phyloP scores from a whole-genome alignment of 179 eudicot species.

The Beta lomatogona region DNA sequence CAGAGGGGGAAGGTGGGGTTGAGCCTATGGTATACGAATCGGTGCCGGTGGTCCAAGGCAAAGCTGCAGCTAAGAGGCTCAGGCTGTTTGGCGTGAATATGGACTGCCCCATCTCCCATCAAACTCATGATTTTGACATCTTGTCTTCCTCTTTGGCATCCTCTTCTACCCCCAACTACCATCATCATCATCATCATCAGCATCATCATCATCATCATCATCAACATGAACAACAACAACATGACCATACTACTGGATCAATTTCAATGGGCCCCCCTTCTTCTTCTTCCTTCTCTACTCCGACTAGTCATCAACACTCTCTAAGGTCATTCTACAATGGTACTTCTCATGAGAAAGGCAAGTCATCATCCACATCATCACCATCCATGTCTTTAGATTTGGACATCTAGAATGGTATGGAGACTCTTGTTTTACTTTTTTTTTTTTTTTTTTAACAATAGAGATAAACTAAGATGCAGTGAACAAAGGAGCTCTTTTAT shows the following conservation, averaged over 20 bases:
- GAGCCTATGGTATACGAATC: slow-evolving; percentile 57
- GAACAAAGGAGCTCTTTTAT: not conserved
- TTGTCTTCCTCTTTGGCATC: slow-evolving; percentile 28
- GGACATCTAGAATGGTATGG: slow-evolving; percentile 27
- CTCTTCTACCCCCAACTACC: slow-evolving; percentile 15
- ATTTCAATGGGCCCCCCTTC: slow-evolving; percentile 9
- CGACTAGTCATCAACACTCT: not conserved
- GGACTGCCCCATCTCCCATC: slow-evolving; percentile 62
- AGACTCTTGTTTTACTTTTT: slow-evolving; percentile 8
- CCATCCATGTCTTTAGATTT: slow-evolving; percentile 32
- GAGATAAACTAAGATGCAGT: slow-evolving; percentile 4
- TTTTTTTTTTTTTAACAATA: not conserved
- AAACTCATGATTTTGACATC: slow-evolving; percentile 33
- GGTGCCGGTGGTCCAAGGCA: slow-evolving; percentile 77
- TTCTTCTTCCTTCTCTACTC: not conserved
- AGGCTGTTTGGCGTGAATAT: slow-evolving; percentile 64
- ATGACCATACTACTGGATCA: not conserved
- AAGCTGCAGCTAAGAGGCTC: slow-evolving; percentile 48
- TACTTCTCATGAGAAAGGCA: slow-evolving; percentile 34
- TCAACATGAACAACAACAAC: not conserved
- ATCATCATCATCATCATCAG: not conserved
- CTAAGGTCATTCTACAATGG: slow-evolving; percentile 25
- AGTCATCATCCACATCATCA: slow-evolving; percentile 37
- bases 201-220: slow-evolving; percentile 16
- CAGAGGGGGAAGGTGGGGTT: slow-evolving; percentile 25